Conservation (phyloP, 192 early-diverging fungal genomes). For the Pilaira anomala region DNA sequence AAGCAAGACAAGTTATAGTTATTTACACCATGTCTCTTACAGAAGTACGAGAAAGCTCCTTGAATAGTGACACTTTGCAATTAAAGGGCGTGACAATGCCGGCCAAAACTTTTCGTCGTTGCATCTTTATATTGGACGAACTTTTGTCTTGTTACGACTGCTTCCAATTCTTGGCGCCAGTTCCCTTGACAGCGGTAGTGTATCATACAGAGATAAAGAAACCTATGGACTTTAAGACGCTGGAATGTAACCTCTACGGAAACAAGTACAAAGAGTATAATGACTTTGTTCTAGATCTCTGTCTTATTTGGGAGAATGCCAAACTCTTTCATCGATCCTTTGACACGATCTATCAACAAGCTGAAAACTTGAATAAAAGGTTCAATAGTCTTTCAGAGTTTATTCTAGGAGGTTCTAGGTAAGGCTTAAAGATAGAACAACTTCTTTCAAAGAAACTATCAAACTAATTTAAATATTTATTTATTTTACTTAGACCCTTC, state of each 20-base stretch:
- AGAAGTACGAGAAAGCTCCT: too few species aligned
- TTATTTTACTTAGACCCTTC: not conserved
- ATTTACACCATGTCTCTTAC: too few species aligned
- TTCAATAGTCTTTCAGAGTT: not conserved
- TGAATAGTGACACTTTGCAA: not conserved
- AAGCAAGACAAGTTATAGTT: too few species aligned
- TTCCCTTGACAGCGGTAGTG: constrained; percentile 33
- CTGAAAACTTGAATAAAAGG: not conserved
- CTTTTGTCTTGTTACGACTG: constrained; percentile 25
- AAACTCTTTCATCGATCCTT: constrained; percentile 20
- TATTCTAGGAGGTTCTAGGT: constrained; percentile 8
- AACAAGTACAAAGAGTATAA: constrained; percentile 30
- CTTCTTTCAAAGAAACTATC: not conserved
- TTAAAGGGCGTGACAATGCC: constrained; percentile 6
- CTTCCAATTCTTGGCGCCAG: constrained; percentile 31
- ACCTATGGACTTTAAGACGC: constrained; percentile 51
- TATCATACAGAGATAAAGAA: constrained; percentile 47
- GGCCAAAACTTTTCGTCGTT: not conserved
- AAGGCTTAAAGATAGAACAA: not conserved
- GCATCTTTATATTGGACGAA: constrained; percentile 25
- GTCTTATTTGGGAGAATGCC: constrained; percentile 44
- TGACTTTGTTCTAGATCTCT: constrained; percentile 42
- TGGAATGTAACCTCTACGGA: constrained; percentile 48
- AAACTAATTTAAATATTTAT: not conserved
- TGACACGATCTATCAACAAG: constrained; percentile 24